Conservation (phyloP, 805 yeast species). For the Saccharomyces cerevisiae region DNA sequence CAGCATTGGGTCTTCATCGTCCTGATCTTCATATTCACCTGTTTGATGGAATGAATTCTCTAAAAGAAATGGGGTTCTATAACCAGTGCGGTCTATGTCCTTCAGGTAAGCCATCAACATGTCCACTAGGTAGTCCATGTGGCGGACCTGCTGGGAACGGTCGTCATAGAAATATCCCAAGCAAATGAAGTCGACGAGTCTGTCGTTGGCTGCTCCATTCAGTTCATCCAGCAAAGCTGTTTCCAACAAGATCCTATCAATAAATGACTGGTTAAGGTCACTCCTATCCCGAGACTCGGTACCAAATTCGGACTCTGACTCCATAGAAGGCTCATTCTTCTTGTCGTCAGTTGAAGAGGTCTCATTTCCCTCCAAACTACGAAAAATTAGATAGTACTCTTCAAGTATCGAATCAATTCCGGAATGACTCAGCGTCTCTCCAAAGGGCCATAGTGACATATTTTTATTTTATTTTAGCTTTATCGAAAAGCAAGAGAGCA, state of each 20-base stretch:
- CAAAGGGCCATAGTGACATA: conserved; percentile 37
- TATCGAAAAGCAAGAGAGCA: neutral
- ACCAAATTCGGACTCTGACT: neutral
- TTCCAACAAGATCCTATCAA: conserved; percentile 33
- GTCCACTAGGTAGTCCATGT: conserved; percentile 28
- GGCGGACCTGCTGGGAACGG: conserved; percentile 14
- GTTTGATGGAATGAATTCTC: neutral
- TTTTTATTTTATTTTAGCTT: neutral
- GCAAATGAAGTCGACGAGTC: conserved; percentile 42
- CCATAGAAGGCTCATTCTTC: neutral
- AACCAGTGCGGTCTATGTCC: conserved; percentile 9
- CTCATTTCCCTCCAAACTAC: neutral
- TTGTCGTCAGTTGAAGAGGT: neutral
- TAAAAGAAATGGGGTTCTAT: conserved; percentile 1
- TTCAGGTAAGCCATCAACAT: conserved; percentile 22
- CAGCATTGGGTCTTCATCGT: neutral
- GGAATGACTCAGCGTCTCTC: conserved; percentile 25
- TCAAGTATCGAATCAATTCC: conserved; percentile 31
- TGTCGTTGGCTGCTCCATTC: conserved; percentile 31
- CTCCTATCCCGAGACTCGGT: neutral
- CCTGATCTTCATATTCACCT: conserved; percentile 1
- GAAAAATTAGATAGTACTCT: conserved; percentile 23
- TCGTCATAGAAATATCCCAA: conserved; percentile 33
- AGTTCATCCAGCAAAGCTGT: conserved; percentile 32
- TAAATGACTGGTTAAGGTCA: conserved; percentile 21